These are phyloP conservation scores for Vanrija sp. DNA, from an alignment of 1,284 basidiomycete species.

Conservation along the genomic window DNA sequence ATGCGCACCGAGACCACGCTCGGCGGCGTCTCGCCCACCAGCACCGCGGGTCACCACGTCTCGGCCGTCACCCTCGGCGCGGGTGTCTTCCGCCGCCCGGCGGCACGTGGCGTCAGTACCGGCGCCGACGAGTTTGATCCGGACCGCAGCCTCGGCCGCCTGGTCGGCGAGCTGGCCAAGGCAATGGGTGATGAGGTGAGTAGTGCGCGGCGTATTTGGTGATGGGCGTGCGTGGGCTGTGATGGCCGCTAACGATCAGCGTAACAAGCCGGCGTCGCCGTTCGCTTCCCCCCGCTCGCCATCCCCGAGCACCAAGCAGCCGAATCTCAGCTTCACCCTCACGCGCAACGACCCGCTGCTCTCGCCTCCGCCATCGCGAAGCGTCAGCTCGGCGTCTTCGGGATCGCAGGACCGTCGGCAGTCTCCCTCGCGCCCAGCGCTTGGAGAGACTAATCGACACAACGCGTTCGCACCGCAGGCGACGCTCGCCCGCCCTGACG, in stretches of 20 bases:
- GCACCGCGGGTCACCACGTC: conserved; percentile 79
- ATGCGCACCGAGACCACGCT: conserved; percentile 4
- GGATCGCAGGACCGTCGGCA: not conserved
- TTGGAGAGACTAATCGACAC: conserved; percentile 30
- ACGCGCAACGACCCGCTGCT: conserved; percentile 38
- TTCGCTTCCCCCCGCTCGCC: conserved; percentile 14
- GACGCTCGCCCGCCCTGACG: not conserved
- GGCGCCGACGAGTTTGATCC: conserved; percentile 76
- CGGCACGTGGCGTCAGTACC: conserved; percentile 29
- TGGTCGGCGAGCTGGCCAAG: conserved; percentile 44
- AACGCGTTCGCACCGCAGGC: conserved; percentile 14
- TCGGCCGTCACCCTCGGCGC: conserved; percentile 79
- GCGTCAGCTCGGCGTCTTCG: conserved; percentile 14
- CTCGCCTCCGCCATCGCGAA: conserved; percentile 32
- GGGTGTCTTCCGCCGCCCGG: conserved; percentile 57
- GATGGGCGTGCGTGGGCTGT: too few relatives aligned
- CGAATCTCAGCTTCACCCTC: conserved; percentile 51
- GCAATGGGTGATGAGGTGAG: conserved; percentile 38
- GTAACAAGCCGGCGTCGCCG: conserved; percentile 14
- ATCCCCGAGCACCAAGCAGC: conserved; percentile 30
- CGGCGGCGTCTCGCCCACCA: conserved; percentile 54
- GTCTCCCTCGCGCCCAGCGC: conserved; percentile 13
- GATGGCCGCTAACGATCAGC: conserved; percentile 4
- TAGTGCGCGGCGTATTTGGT: not conserved
- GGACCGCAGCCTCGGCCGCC: conserved; percentile 68